Conservation (phyloP, 148 eudicot genomes). For the Arbutus unedo region DNA sequence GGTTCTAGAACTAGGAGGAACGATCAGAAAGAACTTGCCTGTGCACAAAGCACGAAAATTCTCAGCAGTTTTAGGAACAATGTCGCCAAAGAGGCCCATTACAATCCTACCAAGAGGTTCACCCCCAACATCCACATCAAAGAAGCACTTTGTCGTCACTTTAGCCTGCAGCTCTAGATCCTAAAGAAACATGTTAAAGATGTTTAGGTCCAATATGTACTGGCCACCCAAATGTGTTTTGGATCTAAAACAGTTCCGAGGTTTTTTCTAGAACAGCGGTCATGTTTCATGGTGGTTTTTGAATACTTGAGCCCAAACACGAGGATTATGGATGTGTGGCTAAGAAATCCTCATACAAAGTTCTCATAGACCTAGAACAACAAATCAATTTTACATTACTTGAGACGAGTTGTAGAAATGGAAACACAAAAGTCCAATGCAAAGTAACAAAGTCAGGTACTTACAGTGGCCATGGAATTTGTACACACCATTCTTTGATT, state of each 20-base stretch:
- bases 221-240: neutral
- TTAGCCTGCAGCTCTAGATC: constrained; percentile 29
- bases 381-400: neutral
- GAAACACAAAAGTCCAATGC: neutral
- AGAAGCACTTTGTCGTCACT: constrained; percentile 33
- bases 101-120: constrained; percentile 39
- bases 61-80: constrained; percentile 45
- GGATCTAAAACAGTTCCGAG: neutral
- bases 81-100: constrained; percentile 46
- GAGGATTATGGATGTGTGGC: neutral
- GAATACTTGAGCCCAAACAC: neutral
- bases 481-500: constrained; percentile 24
- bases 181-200: constrained; percentile 15
- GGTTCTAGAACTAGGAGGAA: neutral
- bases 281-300: neutral
- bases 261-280: neutral
- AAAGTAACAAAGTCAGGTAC: constrained; percentile 1
- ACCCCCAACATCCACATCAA: constrained; percentile 42
- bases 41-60: constrained; percentile 50
- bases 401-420: neutral
- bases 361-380: neutral
- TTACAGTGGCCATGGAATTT: constrained; percentile 27
- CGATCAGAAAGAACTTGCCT: constrained; percentile 18
- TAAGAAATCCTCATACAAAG: neutral
- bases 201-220: neutral